Evolutionary conservation across 208 protist genomes (phyloP), one percentile per base, ranked within the genome.

Genomic region (Porcisia deanei): DNA sequence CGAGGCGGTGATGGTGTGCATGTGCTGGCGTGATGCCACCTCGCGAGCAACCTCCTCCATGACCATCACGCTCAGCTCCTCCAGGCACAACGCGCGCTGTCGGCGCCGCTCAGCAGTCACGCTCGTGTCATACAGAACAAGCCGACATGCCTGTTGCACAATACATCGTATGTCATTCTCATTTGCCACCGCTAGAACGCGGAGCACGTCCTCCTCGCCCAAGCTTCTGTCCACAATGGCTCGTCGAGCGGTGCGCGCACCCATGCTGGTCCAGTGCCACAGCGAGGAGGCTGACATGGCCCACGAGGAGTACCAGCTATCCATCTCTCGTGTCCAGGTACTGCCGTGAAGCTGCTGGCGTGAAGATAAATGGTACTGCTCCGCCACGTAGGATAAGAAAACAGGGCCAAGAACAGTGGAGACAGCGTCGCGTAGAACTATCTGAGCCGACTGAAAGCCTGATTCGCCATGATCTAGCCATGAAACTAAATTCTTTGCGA

Each of bases 41-140:
- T 83, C 83, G 1, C 43, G 45, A 34, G 70, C 58, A 41, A 89
- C 76, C 73, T 84, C 79, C 45, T 68, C 63, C 74, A 77, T 70
- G 2, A 73, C 76, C 53, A 85, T 63, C 73, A 73, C 67, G 34
- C 72, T 81, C 67, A 90, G 77, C 22, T 57, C 34, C 58, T 80
- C 65, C 34, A 90, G 73, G 20, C 58, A 16, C 34, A 77, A 30
- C 64, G 85, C 85, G 9, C 85, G 85, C 57, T 39, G 16, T 5
- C 67, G 71, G 16, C 84, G 76, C 66, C 80, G 52, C 66, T 81
- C 79, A 6, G 25, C 16, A 14, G 81, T 71, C 9, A 83, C 84
- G 30, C 84, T 88, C 10, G 30, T 77, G 66, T 93, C 88, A 53
- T 80, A 86, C 45, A 93, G 73, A 43, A 86, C 64, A 14, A 86